Evolutionary conservation across 768 basidiomycete genomes (phyloP).

Genomic region (Panellus pusillus): DNA sequence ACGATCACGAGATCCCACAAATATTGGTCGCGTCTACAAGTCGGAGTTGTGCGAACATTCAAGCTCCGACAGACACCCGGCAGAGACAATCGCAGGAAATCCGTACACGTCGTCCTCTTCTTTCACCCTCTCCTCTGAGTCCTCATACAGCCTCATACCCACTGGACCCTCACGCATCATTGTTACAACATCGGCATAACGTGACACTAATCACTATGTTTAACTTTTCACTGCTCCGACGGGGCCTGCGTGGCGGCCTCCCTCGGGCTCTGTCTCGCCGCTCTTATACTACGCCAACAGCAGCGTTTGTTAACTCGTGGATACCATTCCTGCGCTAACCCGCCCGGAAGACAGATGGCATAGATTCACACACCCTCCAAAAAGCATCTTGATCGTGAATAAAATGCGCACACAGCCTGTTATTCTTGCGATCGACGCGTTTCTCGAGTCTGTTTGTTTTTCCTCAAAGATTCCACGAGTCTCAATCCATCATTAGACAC

Average conservation of each 20-base stretch:
- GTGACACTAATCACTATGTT: conserved; percentile 2
- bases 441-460: conserved; percentile 56
- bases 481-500: conserved; percentile 41
- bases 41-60: no score
- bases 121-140: no score
- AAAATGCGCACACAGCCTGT: conserved; percentile 79
- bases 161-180: background rate
- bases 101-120: no score
- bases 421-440: conserved; percentile 70
- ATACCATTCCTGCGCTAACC: conserved; percentile 1
- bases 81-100: no score
- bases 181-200: background rate
- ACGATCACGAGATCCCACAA: background rate
- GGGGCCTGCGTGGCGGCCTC: conserved; percentile 4
- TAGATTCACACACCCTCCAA: conserved; percentile 43
- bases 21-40: background rate
- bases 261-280: background rate
- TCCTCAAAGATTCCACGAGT: conserved; percentile 2
- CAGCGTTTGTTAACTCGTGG: conserved; percentile 29
- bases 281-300: conserved; percentile 18
- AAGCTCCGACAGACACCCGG: no score
- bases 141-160: no score
- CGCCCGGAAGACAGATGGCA: conserved; percentile 38
- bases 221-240: conserved; percentile 7
- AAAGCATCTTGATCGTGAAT: conserved; percentile 75